Base-by-base conservation (phyloP, 2,329 filamentous ascomycete species). In the Ophiostoma ulmi region DNA sequence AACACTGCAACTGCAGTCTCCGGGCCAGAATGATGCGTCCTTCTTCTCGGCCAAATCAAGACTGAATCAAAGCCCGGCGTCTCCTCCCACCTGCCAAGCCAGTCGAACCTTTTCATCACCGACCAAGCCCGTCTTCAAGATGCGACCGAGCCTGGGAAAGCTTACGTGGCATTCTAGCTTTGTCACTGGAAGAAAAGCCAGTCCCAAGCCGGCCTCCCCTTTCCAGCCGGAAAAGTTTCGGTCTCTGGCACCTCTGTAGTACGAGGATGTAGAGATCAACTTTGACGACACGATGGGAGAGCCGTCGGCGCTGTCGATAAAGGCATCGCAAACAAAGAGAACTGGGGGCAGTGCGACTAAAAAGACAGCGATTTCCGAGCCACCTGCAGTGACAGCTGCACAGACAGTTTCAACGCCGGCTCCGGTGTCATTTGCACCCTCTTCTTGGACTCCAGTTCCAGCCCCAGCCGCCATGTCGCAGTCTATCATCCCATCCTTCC, bases 261-360 rank as follows among this genome's bases (percentile, higher is more conserved):
- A 58, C 52, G 52, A 58, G 52, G 52, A 58, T 58, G 52, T 58
- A 14, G 52, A 58, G 52, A 58, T 58, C 22, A 14, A 31, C 22
- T 58, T 58, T 58, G 52, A 58, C 52, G 52, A n/a, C 8, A 17
- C 26, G 4, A 58, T 58, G 52, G 1, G n/a, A 58, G 52, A 58
- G 5, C 17, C 44, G 6, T 48, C 44, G 44, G 17, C 17, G 17
- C 17, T 48, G 44, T 48, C 44, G 44, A 6, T n/a, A 31, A 31
- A 31, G 31, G 31, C 31, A 31, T 31, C 31, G 31, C 31, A 1
- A 3, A 31, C 3, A 3, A 3, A 0, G 31, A 31, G 31, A 31
- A 31, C 2, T 2, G 31, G 31, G 31, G 31, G 31, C 31, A 31
- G 31, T 31, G 31, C 31, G 31, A 3, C 31, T 31, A 31, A 31